Evolutionary conservation across 148 eudicot species (phyloP).

Genomic region (Rhododendron molle): DNA sequence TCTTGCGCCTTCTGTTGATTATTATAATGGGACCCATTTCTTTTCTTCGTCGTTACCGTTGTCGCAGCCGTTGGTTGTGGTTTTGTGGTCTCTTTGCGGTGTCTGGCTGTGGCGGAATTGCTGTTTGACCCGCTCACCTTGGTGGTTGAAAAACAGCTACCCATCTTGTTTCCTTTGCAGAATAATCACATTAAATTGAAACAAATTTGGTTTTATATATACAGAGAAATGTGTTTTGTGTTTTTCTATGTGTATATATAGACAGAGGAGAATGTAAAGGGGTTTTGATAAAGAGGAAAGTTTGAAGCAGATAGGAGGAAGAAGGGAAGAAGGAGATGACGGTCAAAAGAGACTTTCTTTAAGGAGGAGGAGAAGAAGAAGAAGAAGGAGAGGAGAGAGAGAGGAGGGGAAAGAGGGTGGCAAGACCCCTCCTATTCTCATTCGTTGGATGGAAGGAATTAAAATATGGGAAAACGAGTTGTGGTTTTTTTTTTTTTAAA

Average conservation of each 20-base stretch:
- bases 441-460: neutral
- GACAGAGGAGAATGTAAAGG: neutral
- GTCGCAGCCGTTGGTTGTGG: constrained; percentile 8
- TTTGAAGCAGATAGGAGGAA: constrained; percentile 22
- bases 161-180: constrained; percentile 33
- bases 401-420: neutral
- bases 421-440: neutral
- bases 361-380: neutral
- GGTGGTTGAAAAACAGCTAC: constrained; percentile 55
- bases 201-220: neutral
- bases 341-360: constrained; percentile 21
- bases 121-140: constrained; percentile 60
- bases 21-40: constrained; percentile 19
- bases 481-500: neutral
- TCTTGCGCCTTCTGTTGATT: constrained; percentile 14
- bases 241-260: neutral
- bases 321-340: constrained; percentile 18
- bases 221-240: neutral
- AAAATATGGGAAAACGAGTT: neutral
- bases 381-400: neutral
- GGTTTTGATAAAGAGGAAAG: constrained; percentile 14
- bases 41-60: constrained; percentile 11
- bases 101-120: constrained; percentile 20
- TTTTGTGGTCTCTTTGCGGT: constrained; percentile 9
- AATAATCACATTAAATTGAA: neutral